phyloP scores from a whole-genome alignment of 495 filamentous ascomycete species.

The Elaphomyces granulatus region DNA sequence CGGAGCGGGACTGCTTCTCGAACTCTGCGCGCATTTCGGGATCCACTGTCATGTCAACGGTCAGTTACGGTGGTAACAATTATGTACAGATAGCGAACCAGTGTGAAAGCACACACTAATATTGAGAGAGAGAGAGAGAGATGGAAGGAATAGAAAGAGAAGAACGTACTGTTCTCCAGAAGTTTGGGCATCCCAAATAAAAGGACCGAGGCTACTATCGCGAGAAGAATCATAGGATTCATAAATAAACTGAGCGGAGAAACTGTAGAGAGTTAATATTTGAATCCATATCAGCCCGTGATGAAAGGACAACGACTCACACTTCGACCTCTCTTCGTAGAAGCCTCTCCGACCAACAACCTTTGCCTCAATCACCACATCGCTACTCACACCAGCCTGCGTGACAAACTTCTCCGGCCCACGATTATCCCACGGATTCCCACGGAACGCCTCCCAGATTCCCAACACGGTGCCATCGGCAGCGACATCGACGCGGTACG shows the following conservation, averaged over 20 bases:
- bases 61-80: too few species aligned
- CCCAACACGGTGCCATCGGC: slow-evolving; percentile 30
- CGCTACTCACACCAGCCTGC: slow-evolving; percentile 2
- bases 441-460: slow-evolving; percentile 78
- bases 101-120: too few species aligned
- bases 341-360: slow-evolving; percentile 50
- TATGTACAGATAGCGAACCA: too few species aligned
- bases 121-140: slow-evolving; percentile 1
- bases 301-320: slow-evolving; percentile 37
- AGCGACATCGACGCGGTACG: slow-evolving; percentile 62
- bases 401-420: slow-evolving; percentile 41
- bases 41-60: slow-evolving; percentile 57
- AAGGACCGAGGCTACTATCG: slow-evolving; percentile 59
- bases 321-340: slow-evolving; percentile 55
- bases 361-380: slow-evolving; percentile 44
- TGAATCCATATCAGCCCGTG: slow-evolving; percentile 2
- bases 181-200: slow-evolving; percentile 88
- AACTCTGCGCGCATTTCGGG: slow-evolving; percentile 86
- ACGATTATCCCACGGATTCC: slow-evolving; percentile 75
- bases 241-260: slow-evolving; percentile 60
- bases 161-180: slow-evolving; percentile 75
- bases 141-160: not conserved
- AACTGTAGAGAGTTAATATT: slow-evolving; percentile 16
- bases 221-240: slow-evolving; percentile 91
- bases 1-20: slow-evolving; percentile 71